These are phyloP conservation scores for Akanthomyces muscarius DNA, from an alignment of 2,329 filamentous ascomycete genomes.

Conservation along the genomic window DNA sequence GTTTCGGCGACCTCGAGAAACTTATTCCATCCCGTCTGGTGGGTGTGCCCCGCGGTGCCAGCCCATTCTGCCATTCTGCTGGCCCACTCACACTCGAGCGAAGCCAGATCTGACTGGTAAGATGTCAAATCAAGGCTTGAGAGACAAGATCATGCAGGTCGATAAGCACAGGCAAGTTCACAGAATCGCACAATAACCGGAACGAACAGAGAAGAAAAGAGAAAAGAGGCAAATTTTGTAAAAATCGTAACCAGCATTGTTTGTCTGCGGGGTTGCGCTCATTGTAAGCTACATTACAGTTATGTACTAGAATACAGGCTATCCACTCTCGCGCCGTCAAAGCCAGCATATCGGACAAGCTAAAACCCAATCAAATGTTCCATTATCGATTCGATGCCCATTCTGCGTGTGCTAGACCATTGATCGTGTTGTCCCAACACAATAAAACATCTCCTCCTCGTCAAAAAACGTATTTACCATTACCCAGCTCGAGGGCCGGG, in stretches of 20 bases:
- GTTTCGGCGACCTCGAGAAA: background rate
- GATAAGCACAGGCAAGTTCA: too few species aligned
- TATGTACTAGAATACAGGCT: constrained; percentile 12
- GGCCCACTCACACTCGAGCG: background rate
- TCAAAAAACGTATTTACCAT: constrained; percentile 16
- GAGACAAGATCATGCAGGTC: background rate
- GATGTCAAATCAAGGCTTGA: background rate
- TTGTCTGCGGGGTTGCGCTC: background rate
- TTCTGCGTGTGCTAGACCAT: background rate
- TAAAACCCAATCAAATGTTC: background rate
- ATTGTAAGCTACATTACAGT: constrained; percentile 11
- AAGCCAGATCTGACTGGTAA: background rate
- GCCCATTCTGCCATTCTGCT: background rate
- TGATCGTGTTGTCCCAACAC: background rate
- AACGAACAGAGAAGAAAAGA: background rate
- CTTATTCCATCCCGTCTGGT: background rate
- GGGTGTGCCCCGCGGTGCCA: background rate
- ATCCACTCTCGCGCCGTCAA: background rate
- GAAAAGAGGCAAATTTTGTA: background rate
- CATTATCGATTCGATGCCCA: constrained; percentile 4
- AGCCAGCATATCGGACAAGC: background rate
- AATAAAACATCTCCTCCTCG: background rate
- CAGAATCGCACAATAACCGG: too few species aligned
- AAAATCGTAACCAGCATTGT: background rate
- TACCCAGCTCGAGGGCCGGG: constrained; percentile 3